Conservation (phyloP, 108 stramenopile species). For the Parietichytrium sp. region DNA sequence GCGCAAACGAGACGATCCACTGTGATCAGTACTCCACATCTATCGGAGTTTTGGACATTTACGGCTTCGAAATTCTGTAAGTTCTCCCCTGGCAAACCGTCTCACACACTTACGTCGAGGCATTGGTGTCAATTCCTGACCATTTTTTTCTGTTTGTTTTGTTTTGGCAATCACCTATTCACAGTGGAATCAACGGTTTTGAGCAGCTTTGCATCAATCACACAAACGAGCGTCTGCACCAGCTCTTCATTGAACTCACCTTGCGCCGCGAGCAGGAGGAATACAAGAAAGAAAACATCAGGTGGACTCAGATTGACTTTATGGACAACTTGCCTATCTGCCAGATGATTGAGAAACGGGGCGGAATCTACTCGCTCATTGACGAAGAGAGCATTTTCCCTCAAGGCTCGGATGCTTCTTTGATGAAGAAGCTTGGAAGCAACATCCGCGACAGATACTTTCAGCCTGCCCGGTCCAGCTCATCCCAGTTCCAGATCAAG, state of each 20-base stretch:
- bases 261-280: slow-evolving; percentile 55
- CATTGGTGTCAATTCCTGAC: too few relatives aligned
- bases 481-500: slow-evolving; percentile 70
- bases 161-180: too few relatives aligned
- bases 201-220: slow-evolving; percentile 95
- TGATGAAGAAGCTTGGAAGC: slow-evolving; percentile 28
- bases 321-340: slow-evolving; percentile 76
- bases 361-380: slow-evolving; percentile 49
- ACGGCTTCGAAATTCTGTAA: slow-evolving; percentile 87
- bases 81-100: slow-evolving; percentile 42
- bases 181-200: slow-evolving; percentile 74
- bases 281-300: slow-evolving; percentile 82
- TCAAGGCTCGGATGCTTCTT: slow-evolving; percentile 39
- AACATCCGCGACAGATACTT: not conserved
- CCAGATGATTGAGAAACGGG: slow-evolving; percentile 71
- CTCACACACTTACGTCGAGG: too few relatives aligned
- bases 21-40: not conserved
- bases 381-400: slow-evolving; percentile 67
- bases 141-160: too few relatives aligned
- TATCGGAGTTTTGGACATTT: slow-evolving; percentile 93
- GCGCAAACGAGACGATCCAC: slow-evolving; percentile 62
- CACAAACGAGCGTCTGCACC: slow-evolving; percentile 92
- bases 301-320: slow-evolving; percentile 75
- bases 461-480: not conserved
- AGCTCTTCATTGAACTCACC: slow-evolving; percentile 54